Percentiles rank a stretch among this genome's conserved stretches.
Conservation (phyloP, 164 flowering plant genomes). For the Tinospora cordifolia region DNA sequence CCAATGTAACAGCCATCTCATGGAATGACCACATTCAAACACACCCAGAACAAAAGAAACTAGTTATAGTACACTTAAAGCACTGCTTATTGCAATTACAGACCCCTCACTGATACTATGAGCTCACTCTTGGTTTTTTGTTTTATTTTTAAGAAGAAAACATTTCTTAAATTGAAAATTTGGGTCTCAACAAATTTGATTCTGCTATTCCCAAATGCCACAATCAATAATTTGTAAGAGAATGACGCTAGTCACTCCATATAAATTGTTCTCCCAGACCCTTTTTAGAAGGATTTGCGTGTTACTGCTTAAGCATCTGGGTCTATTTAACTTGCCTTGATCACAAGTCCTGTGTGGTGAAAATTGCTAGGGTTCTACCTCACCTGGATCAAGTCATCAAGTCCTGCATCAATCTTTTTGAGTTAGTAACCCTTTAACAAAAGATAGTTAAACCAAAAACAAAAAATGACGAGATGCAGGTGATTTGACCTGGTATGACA, state of each 20-base stretch:
- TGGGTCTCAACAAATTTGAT: neutral
- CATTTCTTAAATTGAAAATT: neutral
- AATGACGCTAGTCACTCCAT: neutral
- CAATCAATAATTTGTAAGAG: neutral
- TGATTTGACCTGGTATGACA: neutral
- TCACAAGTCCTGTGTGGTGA: neutral
- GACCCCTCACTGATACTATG: neutral
- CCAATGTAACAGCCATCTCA: neutral
- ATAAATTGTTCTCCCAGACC: neutral
- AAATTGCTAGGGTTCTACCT: constrained; percentile 2
- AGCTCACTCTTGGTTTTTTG: neutral
- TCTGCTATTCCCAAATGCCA: neutral
- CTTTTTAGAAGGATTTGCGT: neutral
- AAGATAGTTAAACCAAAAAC: too few relatives aligned
- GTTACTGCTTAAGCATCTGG: neutral
- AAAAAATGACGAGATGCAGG: neutral
- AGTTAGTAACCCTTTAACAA: neutral
- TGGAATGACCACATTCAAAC: neutral
- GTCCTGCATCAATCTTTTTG: neutral
- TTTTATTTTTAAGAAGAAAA: neutral
- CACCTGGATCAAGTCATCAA: neutral
- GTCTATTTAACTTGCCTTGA: neutral
- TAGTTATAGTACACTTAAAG: too few relatives aligned
- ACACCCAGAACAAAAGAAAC: neutral
- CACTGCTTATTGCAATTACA: neutral